Evolutionary conservation across 2,329 filamentous ascomycete genomes (phyloP), one percentile per base, ranked within the genome.

Genomic region (Epichloe elymi): DNA sequence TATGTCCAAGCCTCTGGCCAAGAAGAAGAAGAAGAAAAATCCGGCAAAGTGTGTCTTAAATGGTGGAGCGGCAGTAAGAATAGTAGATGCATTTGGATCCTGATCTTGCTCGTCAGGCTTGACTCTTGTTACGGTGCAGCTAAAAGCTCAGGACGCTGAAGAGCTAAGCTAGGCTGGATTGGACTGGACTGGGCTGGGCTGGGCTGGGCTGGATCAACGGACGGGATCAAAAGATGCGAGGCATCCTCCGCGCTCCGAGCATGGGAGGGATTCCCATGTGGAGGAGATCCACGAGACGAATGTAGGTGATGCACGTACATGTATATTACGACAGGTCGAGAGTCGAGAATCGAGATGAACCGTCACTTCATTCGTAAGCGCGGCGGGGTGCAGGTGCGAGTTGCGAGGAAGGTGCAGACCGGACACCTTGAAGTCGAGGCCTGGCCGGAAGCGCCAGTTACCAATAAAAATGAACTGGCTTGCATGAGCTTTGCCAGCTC

Each of bases 171-270:
- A 30, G 26, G 8, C 8, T 30, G 26, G 23, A 23, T 17, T 48
- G 46, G 5, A 14, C 39, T 15, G 26, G 17, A 15, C 37, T 48
- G 17, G 23, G 23, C 23, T 6, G 23, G 5, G 11, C 39, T 15
- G 26, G 17, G 20, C 37, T 42, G 17, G 46, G 10, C 46, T 37
- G 14, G 19, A 11, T 20, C 26, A 23, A 26, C 15, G 38, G 41
- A 46, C 41, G 41, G 37, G 5, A 35, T 35, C 11, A 10, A 46
- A 33, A 50, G 17, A 50, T 40, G 48, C 48, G 36, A 50, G 40
- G 42, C 20, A 50, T 50, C 48, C 48, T 50, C 48, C 36, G 17
- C 20, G 6, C 36, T 50, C 48, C 42, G 48, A 40, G 14, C 42
- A 50, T 19, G 42, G 48, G 7, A 35, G 36, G 35, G 36, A 36